These are phyloP conservation scores for Alternaria sp. DNA, from an alignment of 2,329 filamentous ascomycete species.

Conservation along the genomic window DNA sequence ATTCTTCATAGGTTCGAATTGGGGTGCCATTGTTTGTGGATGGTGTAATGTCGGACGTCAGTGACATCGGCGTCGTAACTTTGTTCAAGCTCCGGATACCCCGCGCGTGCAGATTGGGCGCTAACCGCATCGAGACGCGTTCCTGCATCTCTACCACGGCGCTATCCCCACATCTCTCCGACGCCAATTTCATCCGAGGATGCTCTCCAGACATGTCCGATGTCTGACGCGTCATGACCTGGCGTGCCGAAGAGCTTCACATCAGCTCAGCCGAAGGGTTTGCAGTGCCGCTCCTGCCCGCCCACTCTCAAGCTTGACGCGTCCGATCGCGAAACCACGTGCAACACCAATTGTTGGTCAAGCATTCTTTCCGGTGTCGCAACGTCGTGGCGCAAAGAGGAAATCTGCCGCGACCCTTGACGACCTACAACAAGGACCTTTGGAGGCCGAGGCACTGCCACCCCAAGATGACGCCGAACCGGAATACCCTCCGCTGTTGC, in stretches of 20 bases:
- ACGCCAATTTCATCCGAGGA: constrained; percentile 11
- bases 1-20: constrained; percentile 88
- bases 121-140: constrained; percentile 32
- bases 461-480: constrained; percentile 56
- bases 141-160: constrained; percentile 12
- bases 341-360: constrained; percentile 7
- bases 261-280: not conserved
- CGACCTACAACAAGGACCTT: constrained; percentile 63
- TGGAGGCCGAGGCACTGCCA: constrained; percentile 52
- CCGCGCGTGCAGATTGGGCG: constrained; percentile 22
- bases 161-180: not conserved
- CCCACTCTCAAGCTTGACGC: constrained; percentile 27
- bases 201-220: constrained; percentile 23
- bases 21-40: constrained; percentile 63
- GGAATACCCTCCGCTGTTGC: constrained; percentile 84
- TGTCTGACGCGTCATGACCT: constrained; percentile 8
- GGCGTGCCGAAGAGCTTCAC: not conserved
- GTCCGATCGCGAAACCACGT: constrained; percentile 39
- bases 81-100: constrained; percentile 26
- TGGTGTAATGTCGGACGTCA: not conserved
- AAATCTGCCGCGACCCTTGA: constrained; percentile 43
- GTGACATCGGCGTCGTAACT: constrained; percentile 21
- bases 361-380: constrained; percentile 23
- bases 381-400: constrained; percentile 50
- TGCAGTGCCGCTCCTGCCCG: not conserved